phyloP scores from a whole-genome alignment of 148 eudicot genomes.

The Persicaria tinctoria region DNA sequence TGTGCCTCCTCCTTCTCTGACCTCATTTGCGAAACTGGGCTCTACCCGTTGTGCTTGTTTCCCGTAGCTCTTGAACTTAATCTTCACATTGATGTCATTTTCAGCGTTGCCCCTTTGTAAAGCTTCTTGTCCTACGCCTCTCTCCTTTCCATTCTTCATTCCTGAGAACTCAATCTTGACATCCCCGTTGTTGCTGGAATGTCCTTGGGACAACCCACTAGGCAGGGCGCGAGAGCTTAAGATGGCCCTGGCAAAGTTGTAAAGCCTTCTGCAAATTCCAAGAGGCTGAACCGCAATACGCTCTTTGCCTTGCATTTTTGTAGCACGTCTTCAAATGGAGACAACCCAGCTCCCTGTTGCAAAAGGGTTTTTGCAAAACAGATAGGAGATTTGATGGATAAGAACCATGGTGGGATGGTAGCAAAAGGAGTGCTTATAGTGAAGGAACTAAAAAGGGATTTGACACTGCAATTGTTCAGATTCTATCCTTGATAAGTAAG shows the following conservation, averaged over 20 bases:
- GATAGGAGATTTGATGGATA: neutral
- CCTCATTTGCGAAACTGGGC: no score
- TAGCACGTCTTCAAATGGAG: neutral
- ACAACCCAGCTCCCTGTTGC: neutral
- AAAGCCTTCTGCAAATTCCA: neutral
- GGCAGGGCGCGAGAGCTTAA: neutral
- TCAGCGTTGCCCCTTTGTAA: neutral
- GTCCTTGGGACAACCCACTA: neutral
- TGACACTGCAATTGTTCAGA: neutral
- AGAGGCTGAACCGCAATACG: neutral
- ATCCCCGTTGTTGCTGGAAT: neutral
- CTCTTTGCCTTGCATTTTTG: conserved; percentile 2
- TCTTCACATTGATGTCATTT: neutral
- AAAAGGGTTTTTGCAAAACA: neutral
- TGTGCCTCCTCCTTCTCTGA: no score
- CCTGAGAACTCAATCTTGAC: conserved; percentile 3
- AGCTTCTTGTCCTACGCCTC: neutral
- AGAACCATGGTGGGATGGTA: neutral
- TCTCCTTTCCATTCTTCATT: neutral
- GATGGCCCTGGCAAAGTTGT: neutral
- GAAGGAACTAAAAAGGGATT: neutral
- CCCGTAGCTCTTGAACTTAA: no score
- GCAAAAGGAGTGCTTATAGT: neutral
- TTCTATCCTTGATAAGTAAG: conserved; percentile 6
- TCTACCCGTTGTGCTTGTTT: no score